Base-by-base conservation (phyloP, 768 basidiomycete species). In the Boletus eberwhitei region DNA sequence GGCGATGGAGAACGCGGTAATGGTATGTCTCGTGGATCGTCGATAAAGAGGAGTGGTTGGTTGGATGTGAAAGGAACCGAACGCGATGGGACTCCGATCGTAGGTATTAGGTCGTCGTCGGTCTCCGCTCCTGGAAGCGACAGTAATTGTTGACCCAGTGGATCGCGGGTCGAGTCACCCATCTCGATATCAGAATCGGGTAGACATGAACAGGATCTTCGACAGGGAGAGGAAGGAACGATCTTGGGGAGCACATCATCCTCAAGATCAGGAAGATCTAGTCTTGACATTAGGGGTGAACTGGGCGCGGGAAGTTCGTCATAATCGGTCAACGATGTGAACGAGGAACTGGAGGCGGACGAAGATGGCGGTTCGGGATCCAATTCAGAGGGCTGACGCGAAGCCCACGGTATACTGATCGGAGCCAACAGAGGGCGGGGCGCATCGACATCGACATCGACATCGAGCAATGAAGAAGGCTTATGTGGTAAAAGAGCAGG, bases 121-220 rank as follows among this genome's bases (percentile, higher is more conserved):
- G 67, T 70, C n/a, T 76, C 76, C 22, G 68, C 77, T 6, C 76
- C 76, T 1, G 76, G 77, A 12, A 77, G 70, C 2, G 75, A 73
- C 24, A 76, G 49, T 14, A 77, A 55, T 5, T 59, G 58, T 48
- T 60, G 61, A 9, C 64, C 44, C 16, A 44, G 48, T 35, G 60
- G 42, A 19, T 68, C 64, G 22, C 48, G 31, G 24, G 56, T 40
- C 42, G 53, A 47, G n/a, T 64, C 64, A 37, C 26, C 46, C 60
- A 60, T 63, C 40, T 61, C 61, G 44, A 67, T 52, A 31, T 72
- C 67, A 3, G 65, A 57, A n/a, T 73, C 65, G 6, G 75, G 69
- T 7, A 72, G 54, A 39, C 38, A 29, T 13, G 63, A 64, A 43
- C 16, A 72, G 4, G 62, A 72, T 11, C 69, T 48, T 46, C 71